Base-by-base conservation (phyloP, 1,284 basidiomycete species). In the Meira miltonrushii region DNA sequence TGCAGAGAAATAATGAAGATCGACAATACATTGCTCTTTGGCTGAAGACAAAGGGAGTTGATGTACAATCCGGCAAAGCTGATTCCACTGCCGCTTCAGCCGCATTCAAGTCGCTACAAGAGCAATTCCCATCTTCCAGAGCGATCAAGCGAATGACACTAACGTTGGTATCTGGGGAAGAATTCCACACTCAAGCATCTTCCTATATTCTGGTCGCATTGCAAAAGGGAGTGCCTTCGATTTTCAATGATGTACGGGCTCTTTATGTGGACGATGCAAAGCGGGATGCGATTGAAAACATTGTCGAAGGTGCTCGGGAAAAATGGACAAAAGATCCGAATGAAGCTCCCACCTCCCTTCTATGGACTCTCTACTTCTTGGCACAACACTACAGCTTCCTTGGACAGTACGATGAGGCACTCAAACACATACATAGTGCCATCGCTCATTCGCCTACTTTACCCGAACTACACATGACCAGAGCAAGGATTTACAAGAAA, bases 351-450 rank as follows among this genome's bases (percentile, higher is more conserved):
- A 88, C 91, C 1, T 87, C 87, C 8, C 89, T 94, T 68, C 84
- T 98, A 19, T 99, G 95, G 94, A 86, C 88, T 4, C 85, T 97
- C 56, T 97, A 96, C 81, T 96, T 88, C 82, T 86, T 96, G 49
- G 88, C 91, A 0, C 90, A 96, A 66, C 92, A 96, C 79, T 84
- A 94, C 72, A 88, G 91, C 0, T 65, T 69, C 84, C 72, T 68
- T 25, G 79, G 79, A 8, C 68, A 79, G 25, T 40, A 41, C 3
- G 66, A 79, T 3, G 82, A 83, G 50, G 86, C 94, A 0, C 80
- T 97, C 12, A 79, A 82, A 17, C 81, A 89, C 17, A 82, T 97
- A 28, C 82, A 87, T 33, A 68, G 79, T 1, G 84, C 92, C 1
- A 80, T 92, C 15, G 73, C 81, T 17, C 94, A 98, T 76, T 95